Percentiles rank a stretch among this genome's conserved stretches.
These are phyloP conservation scores for Corchorus olitorius DNA, from an alignment of 345 rosid genomes.

Conservation along the genomic window DNA sequence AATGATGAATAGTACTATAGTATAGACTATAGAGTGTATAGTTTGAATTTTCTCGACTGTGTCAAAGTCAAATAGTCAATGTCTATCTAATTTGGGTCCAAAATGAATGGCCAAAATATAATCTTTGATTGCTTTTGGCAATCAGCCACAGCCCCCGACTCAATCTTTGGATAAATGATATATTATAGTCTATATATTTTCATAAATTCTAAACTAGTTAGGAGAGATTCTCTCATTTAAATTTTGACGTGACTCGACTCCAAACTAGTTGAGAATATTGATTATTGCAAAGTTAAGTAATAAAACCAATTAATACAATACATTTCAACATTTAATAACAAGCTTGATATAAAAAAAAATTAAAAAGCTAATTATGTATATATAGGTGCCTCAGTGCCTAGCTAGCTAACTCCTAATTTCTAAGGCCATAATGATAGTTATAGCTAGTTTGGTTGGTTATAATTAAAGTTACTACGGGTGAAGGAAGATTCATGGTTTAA, in stretches of 20 bases:
- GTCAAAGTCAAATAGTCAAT: constrained; percentile 48
- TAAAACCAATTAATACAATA: too few relatives aligned
- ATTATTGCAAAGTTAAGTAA: too few relatives aligned
- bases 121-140: constrained; percentile 26
- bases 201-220: background rate
- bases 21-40: background rate
- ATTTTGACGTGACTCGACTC: too few relatives aligned
- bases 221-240: too few relatives aligned
- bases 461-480: background rate
- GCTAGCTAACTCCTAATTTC: too few relatives aligned
- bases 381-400: too few relatives aligned
- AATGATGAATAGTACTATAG: too few relatives aligned
- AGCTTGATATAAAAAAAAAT: too few relatives aligned
- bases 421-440: background rate
- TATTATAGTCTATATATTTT: background rate
- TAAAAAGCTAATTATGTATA: too few relatives aligned
- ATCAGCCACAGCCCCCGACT: constrained; percentile 31
- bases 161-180: constrained; percentile 28
- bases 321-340: too few relatives aligned
- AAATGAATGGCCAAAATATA: constrained; percentile 14
- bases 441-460: background rate
- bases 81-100: constrained; percentile 19
- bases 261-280: too few relatives aligned
- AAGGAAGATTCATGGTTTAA: background rate
- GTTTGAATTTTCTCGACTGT: constrained; percentile 11